Evolutionary conservation across 225 moss, liverwort and hornwort genomes (phyloP).

Genomic region (Marchantia polymorpha): DNA sequence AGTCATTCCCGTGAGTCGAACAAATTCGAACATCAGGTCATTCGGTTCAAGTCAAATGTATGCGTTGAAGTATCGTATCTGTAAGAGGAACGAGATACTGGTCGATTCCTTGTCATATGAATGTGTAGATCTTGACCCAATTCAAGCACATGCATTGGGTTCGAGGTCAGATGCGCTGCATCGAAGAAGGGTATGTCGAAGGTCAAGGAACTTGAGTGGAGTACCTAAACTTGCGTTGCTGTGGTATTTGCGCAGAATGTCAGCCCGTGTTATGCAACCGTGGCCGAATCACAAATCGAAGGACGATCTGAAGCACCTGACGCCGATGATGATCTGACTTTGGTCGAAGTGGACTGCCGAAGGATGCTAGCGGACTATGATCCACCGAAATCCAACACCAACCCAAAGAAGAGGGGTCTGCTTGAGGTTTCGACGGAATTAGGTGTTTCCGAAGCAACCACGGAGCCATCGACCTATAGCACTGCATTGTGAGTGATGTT

Average conservation of each 20-base stretch:
- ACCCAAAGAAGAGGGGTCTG: background rate
- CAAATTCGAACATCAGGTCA: no score
- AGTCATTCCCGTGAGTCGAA: no score
- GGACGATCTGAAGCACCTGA: background rate
- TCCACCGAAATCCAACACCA: background rate
- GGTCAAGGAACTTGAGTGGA: background rate
- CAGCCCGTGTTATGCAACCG: background rate
- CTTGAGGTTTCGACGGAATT: background rate
- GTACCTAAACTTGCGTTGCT: background rate
- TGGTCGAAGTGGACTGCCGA: constrained; percentile 7
- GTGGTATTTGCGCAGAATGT: background rate
- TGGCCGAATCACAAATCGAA: background rate
- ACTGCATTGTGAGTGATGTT: background rate
- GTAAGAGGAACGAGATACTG: background rate
- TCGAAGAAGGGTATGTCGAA: background rate
- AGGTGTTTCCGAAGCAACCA: background rate
- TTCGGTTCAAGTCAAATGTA: no score
- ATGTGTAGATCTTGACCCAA: background rate
- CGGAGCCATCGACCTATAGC: background rate
- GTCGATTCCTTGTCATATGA: background rate
- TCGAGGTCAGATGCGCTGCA: background rate
- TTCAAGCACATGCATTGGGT: background rate
- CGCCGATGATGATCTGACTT: background rate
- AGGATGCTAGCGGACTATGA: constrained; percentile 3
- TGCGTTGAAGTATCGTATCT: no score